A percentile compares a stretch with the other conserved stretches of the same genome.
These are phyloP conservation scores for Candida sonorensis DNA, from an alignment of 805 yeast species.

Conservation along the genomic window DNA sequence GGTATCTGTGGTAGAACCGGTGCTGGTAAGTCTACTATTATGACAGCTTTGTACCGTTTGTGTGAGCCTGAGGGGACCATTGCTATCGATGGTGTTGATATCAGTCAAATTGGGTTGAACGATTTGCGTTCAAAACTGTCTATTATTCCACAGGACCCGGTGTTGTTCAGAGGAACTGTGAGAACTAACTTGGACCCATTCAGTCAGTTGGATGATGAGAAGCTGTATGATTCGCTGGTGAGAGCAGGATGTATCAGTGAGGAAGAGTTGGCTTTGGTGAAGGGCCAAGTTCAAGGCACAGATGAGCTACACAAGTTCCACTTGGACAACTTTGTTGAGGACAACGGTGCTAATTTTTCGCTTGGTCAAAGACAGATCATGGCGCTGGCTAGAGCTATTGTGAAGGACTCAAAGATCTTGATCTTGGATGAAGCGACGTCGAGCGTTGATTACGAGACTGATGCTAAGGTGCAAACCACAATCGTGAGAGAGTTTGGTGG, in stretches of 20 bases:
- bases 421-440: constrained; percentile 83
- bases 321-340: constrained; percentile 44
- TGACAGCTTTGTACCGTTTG: constrained; percentile 64
- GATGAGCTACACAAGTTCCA: constrained; percentile 27
- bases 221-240: constrained; percentile 64
- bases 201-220: constrained; percentile 43
- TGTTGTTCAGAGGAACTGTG: constrained; percentile 71
- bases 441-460: constrained; percentile 82
- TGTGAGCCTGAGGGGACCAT: constrained; percentile 56
- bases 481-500: constrained; percentile 56
- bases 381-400: constrained; percentile 78
- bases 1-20: constrained; percentile 70
- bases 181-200: constrained; percentile 79
- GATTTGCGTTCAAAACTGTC: constrained; percentile 65
- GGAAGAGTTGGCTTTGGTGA: constrained; percentile 16
- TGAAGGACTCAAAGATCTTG: constrained; percentile 65
- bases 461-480: constrained; percentile 70
- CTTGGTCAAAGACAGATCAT: constrained; percentile 74
- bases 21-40: constrained; percentile 69
- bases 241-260: constrained; percentile 48
- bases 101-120: constrained; percentile 52
- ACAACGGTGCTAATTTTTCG: constrained; percentile 67
- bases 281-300: constrained; percentile 4
- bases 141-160: constrained; percentile 88
- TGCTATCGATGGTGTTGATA: constrained; percentile 62